These are phyloP conservation scores for Trametes punicea DNA, from an alignment of 768 basidiomycete genomes.

Conservation along the genomic window DNA sequence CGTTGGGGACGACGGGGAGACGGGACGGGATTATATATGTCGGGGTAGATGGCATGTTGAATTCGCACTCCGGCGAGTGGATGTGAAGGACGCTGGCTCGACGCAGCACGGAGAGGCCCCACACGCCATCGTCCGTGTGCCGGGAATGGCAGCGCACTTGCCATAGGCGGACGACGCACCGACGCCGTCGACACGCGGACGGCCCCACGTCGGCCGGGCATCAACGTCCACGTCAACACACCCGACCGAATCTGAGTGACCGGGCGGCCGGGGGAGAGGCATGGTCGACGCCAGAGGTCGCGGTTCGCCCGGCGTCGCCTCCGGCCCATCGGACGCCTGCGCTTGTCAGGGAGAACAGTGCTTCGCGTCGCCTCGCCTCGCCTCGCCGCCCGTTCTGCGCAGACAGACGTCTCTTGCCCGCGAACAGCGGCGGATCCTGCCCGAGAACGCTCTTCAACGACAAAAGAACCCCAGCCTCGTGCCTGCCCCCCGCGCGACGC, in stretches of 20 bases:
- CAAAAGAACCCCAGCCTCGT: not conserved
- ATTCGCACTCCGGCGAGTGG: constrained; percentile 3
- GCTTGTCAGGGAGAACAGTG: not conserved
- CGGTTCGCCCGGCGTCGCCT: constrained; percentile 1
- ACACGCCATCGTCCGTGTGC: not conserved
- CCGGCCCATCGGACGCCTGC: constrained; percentile 10
- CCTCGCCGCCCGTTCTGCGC: not conserved
- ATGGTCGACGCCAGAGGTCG: not conserved
- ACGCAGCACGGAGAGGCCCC: not conserved
- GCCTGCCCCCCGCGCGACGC: not conserved
- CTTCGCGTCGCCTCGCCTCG: not conserved
- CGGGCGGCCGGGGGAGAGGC: not conserved
- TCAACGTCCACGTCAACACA: too few species aligned
- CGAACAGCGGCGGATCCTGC: constrained; percentile 15
- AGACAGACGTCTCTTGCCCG: not conserved
- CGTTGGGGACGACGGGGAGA: not conserved
- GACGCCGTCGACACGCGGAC: not conserved
- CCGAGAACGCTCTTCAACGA: not conserved
- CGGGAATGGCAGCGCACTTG: not conserved
- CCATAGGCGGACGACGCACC: not conserved
- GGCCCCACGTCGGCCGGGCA: constrained; percentile 4
- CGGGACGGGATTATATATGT: constrained; percentile 12
- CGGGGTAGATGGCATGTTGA: not conserved
- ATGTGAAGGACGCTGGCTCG: not conserved
- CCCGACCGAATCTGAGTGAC: constrained; percentile 6